Base-by-base conservation (phyloP, 768 basidiomycete species). In the Sistotremastrum suecicum region DNA sequence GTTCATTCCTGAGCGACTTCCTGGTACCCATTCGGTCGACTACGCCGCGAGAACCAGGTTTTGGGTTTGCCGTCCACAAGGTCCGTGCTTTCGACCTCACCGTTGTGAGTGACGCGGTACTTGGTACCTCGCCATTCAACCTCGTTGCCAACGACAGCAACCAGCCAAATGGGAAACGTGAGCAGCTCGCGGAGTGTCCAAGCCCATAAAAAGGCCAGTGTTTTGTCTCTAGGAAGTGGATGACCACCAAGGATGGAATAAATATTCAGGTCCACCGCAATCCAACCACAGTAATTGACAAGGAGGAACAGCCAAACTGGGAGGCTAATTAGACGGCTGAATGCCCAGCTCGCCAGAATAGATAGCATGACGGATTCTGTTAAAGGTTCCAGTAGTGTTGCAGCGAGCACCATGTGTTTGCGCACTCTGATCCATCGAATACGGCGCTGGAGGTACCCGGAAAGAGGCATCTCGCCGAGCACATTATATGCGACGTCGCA, bases 361-460 rank as follows among this genome's bases (percentile, higher is more conserved):
- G 84, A 80, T 33, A 81, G 66, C 30, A 89, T 61, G 37, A 95
- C 60, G 39, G 77, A 80, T 63, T 99, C 95, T 11, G 91, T 95
- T 58, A 97, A 78, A 2, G 95, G 95, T 60, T 99, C 95, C 12
- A 86, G 53, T 44, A 97, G 46, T 1, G 91, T 97, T 11, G 91
- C 92, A 6, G 74, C 68, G 37, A 87, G 60, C 5, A 87, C 83
- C 90, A 98, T 98, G 55, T 79, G 80, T 61, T 92, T 97, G 44
- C 95, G 77, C 33, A 98, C 94, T 39, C 95, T 78, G 56, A 99
- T 89, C 95, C 95, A 99, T 2, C 95, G 80, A 12, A 90, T 79
- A 31, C 95, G 79, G 34, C 95, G 74, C 71, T 77, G 77, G 48
- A 97, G 69, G 63, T 95, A 99, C 56, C 84, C 89, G 33, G 62